Evolutionary conservation across 352 stramenopile genomes (phyloP).

Genomic region (Phytophthora agathidicida): DNA sequence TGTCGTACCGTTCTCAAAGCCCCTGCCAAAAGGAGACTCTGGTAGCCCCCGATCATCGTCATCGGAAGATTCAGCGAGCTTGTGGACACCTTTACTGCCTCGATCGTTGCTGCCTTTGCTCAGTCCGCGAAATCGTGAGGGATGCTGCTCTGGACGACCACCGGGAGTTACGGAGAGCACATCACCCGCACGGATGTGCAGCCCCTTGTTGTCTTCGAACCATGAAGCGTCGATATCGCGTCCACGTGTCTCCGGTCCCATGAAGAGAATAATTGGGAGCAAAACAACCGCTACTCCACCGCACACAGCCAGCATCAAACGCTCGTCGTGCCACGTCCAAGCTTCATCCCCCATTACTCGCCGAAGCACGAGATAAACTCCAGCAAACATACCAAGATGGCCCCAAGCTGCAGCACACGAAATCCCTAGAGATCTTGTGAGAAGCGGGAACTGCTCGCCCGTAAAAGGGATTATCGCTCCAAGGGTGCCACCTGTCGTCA

Average conservation of each 20-base stretch:
- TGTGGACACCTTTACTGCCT: not conserved
- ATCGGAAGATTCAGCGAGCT: constrained; percentile 6
- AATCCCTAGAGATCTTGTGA: constrained; percentile 50
- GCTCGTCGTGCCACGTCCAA: constrained; percentile 37
- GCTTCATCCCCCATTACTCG: constrained; percentile 24
- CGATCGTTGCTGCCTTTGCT: constrained; percentile 10
- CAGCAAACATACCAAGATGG: constrained; percentile 48
- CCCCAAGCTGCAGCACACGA: constrained; percentile 41
- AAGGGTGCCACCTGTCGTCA: constrained; percentile 35
- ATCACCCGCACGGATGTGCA: constrained; percentile 6
- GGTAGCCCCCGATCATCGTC: constrained; percentile 3
- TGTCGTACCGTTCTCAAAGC: not conserved
- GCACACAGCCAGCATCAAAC: constrained; percentile 27
- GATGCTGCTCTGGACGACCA: constrained; percentile 3
- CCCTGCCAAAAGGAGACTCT: constrained; percentile 14
- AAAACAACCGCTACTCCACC: constrained; percentile 24
- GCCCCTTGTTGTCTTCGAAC: constrained; percentile 27
- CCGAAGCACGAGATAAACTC: constrained; percentile 38
- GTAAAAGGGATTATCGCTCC: constrained; percentile 44
- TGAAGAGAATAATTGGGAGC: constrained; percentile 33
- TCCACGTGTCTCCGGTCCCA: constrained; percentile 39
- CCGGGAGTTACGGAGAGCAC: constrained; percentile 11
- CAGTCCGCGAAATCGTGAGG: constrained; percentile 6
- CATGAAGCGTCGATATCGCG: constrained; percentile 46
- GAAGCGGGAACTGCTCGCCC: constrained; percentile 52